Percentiles rank a stretch among this genome's conserved stretches.
Evolutionary conservation across 1,284 basidiomycete species (phyloP).

Genomic region (Chalciporus piperatoides): DNA sequence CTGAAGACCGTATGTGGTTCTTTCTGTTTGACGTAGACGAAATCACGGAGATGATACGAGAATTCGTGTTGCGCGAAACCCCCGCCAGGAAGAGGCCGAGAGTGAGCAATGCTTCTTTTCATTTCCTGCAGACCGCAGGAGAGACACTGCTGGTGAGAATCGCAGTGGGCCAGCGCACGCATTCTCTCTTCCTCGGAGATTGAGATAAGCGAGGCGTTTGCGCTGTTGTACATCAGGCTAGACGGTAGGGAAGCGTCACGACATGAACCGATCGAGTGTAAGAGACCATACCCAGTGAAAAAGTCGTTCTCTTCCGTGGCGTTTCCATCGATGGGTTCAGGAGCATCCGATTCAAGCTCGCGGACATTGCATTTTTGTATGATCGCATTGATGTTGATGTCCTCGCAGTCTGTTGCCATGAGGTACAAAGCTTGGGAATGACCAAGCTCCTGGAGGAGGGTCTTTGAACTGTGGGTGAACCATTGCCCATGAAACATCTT

Average conservation of each 20-base stretch:
- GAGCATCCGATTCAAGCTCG: slow-evolving; percentile 38
- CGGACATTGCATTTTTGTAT: slow-evolving; percentile 51
- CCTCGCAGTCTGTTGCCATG: slow-evolving; percentile 48
- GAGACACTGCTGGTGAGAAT: slow-evolving; percentile 40
- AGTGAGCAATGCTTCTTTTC: slow-evolving; percentile 23
- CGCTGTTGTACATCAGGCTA: slow-evolving; percentile 46
- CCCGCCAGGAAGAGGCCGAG: slow-evolving; percentile 26
- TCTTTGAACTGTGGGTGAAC: slow-evolving; percentile 63
- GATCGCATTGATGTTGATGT: slow-evolving; percentile 49
- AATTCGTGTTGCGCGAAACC: slow-evolving; percentile 38
- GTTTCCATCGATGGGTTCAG: slow-evolving; percentile 42
- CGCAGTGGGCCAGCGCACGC: slow-evolving; percentile 32
- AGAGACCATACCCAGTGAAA: slow-evolving; percentile 44
- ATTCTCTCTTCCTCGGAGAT: slow-evolving; percentile 36
- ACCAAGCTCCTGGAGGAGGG: slow-evolving; percentile 58
- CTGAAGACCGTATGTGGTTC: slow-evolving; percentile 35
- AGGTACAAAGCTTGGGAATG: slow-evolving; percentile 57
- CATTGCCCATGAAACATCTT: slow-evolving; percentile 64
- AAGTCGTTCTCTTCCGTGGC: slow-evolving; percentile 45
- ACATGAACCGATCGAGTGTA: not conserved
- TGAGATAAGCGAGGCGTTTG: slow-evolving; percentile 42
- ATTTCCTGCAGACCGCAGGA: slow-evolving; percentile 41
- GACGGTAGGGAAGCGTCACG: slow-evolving; percentile 3
- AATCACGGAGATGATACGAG: slow-evolving; percentile 55
- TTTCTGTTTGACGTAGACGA: slow-evolving; percentile 48